Evolutionary conservation across 345 rosid genomes (phyloP), one percentile per base, ranked within the genome.

Genomic region (Bruguiera sexangula): DNA sequence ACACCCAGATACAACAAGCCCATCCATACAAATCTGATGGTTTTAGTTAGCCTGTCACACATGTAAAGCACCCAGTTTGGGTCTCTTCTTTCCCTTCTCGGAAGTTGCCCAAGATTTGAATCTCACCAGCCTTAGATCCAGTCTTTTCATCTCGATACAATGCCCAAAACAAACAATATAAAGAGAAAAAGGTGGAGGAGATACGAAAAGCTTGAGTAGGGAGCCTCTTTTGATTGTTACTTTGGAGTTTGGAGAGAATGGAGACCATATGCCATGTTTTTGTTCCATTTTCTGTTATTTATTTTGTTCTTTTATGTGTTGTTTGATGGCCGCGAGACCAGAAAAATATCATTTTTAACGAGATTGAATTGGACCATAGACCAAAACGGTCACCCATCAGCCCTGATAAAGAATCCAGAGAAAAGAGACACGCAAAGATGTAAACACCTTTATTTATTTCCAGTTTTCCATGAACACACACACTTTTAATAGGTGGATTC

Each of bases 311-410:
- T 27, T 58, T 62, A 59, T 71, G 63, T 64, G 60, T 50, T 11
- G 31, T 60, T 76, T 62, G 51, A 69, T 70, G 54, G 61, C 71
- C 27, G 55, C 62, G 67, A 73, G 65, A 62, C 66, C 63, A 43
- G 55, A 64, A 73, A 77, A 81, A 78, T 84, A 74, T 82, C 75
- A 62, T 24, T 68, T 62, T 26, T 61, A 62, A 60, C 27, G 48
- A 71, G 76, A 73, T 79, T 71, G 77, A 81, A 71, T 24, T 63
- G 79, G 80, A 73, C 81, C 82, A 78, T 69, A 75, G 76, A 82
- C 82, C 74, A 78, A 71, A 72, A 72, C 70, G 69, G 6, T 13
- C 52, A 9, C n/a, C n/a, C 16, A 37, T 71, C 48, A 13, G 13
- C 48, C 16, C 48, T 5, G 13, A 4, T 43, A 43, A 43, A 80